phyloP scores from a whole-genome alignment of 306 rosid species.

The Abrus pulchellus region DNA sequence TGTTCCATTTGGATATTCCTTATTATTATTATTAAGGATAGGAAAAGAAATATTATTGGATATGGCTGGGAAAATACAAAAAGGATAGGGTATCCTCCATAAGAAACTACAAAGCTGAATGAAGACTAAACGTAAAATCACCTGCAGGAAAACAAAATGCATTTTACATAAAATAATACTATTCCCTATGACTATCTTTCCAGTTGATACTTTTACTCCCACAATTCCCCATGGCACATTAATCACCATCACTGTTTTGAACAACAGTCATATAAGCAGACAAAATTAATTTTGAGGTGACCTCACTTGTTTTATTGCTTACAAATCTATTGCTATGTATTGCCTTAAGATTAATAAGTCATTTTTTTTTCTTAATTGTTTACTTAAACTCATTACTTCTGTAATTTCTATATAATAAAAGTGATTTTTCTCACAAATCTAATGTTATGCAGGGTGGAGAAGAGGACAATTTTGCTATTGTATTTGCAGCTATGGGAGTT shows the following conservation, averaged over 20 bases:
- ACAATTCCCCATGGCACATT: slow-evolving; percentile 14
- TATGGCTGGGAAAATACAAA: background rate
- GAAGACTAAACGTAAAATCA: slow-evolving; percentile 16
- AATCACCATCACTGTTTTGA: slow-evolving; percentile 13
- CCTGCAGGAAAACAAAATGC: background rate
- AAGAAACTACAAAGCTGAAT: slow-evolving; percentile 17
- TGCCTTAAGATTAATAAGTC: slow-evolving; percentile 22
- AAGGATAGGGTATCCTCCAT: background rate
- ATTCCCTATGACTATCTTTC: background rate
- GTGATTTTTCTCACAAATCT: slow-evolving; percentile 34
- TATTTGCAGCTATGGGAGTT: slow-evolving; percentile 99
- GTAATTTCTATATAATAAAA: slow-evolving; percentile 8
- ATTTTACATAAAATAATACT: too few relatives aligned
- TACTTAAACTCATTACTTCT: slow-evolving; percentile 15
- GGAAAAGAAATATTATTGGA: slow-evolving; percentile 23
- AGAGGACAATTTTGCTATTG: slow-evolving; percentile 99
- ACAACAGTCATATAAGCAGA: slow-evolving; percentile 2
- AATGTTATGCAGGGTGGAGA: slow-evolving; percentile 67
- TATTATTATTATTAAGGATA: slow-evolving; percentile 5
- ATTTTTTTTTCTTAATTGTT: slow-evolving; percentile 21
- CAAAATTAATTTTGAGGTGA: slow-evolving; percentile 19
- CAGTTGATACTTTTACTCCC: background rate
- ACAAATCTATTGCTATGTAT: slow-evolving; percentile 23
- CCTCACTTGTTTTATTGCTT: slow-evolving; percentile 35
- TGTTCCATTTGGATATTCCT: slow-evolving; percentile 24